phyloP scores from a whole-genome alignment of 768 basidiomycete genomes.

The Fomitopsis serialis region DNA sequence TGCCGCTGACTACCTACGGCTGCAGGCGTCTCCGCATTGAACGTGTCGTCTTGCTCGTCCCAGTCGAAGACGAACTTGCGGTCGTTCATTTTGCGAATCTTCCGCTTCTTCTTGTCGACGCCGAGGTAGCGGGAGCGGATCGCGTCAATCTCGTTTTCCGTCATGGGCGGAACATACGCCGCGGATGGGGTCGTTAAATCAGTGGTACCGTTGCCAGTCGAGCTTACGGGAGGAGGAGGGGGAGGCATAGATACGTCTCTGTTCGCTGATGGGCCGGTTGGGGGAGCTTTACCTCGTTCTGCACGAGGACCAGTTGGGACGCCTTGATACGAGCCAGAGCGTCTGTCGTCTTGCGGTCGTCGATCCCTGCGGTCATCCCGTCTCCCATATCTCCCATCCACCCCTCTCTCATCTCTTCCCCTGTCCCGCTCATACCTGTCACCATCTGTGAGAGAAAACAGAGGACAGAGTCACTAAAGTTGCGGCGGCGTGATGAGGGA shows the following conservation, averaged over 20 bases:
- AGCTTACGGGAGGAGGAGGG: slow-evolving; percentile 22
- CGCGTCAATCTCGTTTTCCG: slow-evolving; percentile 71
- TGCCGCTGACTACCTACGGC: slow-evolving; percentile 68
- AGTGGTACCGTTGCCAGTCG: slow-evolving; percentile 9
- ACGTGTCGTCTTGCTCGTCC: slow-evolving; percentile 95
- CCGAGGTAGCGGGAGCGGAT: slow-evolving; percentile 94
- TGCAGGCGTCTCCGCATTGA: slow-evolving; percentile 68
- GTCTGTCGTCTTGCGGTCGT: slow-evolving; percentile 23
- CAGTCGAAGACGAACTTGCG: slow-evolving; percentile 99
- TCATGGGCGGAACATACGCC: slow-evolving; percentile 58
- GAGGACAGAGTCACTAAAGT: slow-evolving; percentile 2
- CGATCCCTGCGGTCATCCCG: slow-evolving; percentile 32
- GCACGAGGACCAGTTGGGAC: slow-evolving; percentile 85
- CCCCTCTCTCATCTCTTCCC: slow-evolving; percentile 31
- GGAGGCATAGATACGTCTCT: slow-evolving; percentile 42
- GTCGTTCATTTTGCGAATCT: slow-evolving; percentile 91
- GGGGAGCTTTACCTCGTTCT: slow-evolving; percentile 48
- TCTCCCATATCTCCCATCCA: slow-evolving; percentile 38
- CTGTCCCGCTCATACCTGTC: slow-evolving; percentile 27
- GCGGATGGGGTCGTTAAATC: slow-evolving; percentile 33
- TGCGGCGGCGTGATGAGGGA: slow-evolving; percentile 6
- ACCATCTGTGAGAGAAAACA: slow-evolving; percentile 25
- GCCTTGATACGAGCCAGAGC: slow-evolving; percentile 45
- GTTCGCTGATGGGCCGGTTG: slow-evolving; percentile 23
- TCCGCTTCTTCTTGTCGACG: slow-evolving; percentile 89